Conservation (phyloP, 2,329 filamentous ascomycete species). For the Colletotrichum endophyticum region DNA sequence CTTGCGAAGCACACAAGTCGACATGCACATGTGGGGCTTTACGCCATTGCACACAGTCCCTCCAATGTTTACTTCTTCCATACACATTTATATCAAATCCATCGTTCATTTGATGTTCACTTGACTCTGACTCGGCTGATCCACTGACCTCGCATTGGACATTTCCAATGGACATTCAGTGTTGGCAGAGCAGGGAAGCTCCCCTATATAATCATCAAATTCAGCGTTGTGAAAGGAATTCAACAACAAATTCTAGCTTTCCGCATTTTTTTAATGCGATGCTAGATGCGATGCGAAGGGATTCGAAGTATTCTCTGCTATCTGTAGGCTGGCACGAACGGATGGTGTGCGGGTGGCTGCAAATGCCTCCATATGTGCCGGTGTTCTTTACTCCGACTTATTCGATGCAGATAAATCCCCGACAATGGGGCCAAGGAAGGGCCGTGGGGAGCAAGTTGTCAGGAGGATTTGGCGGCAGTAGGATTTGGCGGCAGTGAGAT, state of each 20-base stretch:
- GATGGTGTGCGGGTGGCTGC: not conserved
- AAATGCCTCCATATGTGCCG: accelerated
- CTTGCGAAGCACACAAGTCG: not conserved
- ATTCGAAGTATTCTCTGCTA: not conserved
- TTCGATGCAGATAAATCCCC: not conserved
- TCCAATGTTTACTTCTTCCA: accelerated
- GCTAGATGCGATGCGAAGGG: not conserved
- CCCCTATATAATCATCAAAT: not conserved
- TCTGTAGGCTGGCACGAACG: not conserved
- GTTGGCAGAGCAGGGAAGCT: not conserved
- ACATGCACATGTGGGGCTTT: not conserved
- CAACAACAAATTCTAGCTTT: not conserved
- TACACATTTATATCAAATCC: not conserved
- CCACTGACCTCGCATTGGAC: accelerated
- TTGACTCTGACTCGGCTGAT: not conserved
- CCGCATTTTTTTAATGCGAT: not conserved
- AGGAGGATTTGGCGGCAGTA: not conserved
- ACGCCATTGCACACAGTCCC: accelerated
- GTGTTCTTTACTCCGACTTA: accelerated
- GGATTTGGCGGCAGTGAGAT: not conserved
- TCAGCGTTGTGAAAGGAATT: not conserved
- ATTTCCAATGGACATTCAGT: accelerated
- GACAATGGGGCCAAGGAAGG: not conserved
- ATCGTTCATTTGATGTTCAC: not conserved
- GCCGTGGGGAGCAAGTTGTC: accelerated